Conservation (phyloP, 345 rosid species). For the Eucalyptus coolabah region DNA sequence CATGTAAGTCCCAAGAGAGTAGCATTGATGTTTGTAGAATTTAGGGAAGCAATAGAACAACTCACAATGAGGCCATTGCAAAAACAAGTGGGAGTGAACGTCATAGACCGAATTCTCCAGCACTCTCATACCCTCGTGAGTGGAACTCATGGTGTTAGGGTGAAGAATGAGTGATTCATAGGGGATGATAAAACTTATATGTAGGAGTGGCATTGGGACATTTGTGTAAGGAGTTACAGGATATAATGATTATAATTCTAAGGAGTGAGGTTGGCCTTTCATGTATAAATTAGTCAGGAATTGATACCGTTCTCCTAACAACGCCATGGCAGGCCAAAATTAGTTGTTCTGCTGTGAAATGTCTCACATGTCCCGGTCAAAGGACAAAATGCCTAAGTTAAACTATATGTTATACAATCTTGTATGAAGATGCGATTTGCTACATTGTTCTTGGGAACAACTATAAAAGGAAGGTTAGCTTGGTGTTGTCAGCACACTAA, state of each 20-base stretch:
- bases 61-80: neutral
- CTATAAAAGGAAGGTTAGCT: too few species aligned
- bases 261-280: neutral
- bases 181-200: neutral
- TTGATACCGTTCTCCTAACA: too few species aligned
- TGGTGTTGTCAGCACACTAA: neutral
- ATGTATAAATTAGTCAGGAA: neutral
- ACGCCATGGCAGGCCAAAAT: neutral
- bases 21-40: neutral
- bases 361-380: too few species aligned
- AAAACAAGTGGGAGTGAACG: neutral
- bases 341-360: too few species aligned
- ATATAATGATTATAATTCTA: neutral
- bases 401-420: too few species aligned
- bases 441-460: neutral
- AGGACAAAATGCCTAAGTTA: neutral
- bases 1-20: neutral
- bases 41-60: neutral
- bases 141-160: neutral
- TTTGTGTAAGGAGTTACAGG: neutral
- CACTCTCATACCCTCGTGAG: neutral
- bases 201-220: neutral
- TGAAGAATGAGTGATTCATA: neutral
- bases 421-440: too few species aligned
- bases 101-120: neutral